A percentile compares a stretch with the other conserved stretches of the same genome.
These are phyloP conservation scores for Neoscytalidium dimidiatum DNA, from an alignment of 2,329 filamentous ascomycete species.

Conservation along the genomic window DNA sequence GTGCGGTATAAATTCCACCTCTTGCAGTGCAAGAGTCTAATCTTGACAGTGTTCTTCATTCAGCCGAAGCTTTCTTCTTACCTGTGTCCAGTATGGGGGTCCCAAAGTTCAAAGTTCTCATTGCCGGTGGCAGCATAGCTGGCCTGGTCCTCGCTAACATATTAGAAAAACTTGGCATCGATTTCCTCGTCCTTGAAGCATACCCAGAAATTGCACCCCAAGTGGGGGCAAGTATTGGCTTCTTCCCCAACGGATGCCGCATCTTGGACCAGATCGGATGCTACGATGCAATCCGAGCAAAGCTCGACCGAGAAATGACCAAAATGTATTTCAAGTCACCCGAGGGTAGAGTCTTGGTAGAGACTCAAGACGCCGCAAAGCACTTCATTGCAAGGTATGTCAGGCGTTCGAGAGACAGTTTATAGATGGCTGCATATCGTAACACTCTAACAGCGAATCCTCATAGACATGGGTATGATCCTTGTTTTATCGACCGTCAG, in stretches of 20 bases:
- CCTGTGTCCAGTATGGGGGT: too few species aligned
- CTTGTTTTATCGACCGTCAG: slow-evolving; percentile 16
- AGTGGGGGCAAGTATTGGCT: slow-evolving; percentile 26
- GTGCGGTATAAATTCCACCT: too few species aligned
- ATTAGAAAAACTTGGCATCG: too few species aligned
- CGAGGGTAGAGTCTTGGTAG: neutral
- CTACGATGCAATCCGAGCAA: slow-evolving; percentile 1
- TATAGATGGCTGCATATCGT: too few species aligned
- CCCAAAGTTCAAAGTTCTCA: neutral
- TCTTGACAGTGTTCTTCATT: too few species aligned
- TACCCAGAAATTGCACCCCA: slow-evolving; percentile 26
- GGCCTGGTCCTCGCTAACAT: slow-evolving; percentile 27
- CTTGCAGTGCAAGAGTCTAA: too few species aligned
- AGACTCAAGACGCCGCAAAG: neutral
- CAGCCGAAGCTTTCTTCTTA: too few species aligned
- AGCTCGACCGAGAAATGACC: neutral
- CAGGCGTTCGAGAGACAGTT: too few species aligned
- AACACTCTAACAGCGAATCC: neutral
- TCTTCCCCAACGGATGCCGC: slow-evolving; percentile 19
- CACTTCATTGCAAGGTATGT: neutral
- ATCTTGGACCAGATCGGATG: slow-evolving; percentile 16
- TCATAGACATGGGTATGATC: neutral
- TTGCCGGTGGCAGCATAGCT: slow-evolving; percentile 27
- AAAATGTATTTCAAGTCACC: neutral
- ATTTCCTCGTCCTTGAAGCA: slow-evolving; percentile 29